Evolutionary conservation across 192 early-diverging fungal genomes (phyloP).

Genomic region (Polychytrium aggregatum): DNA sequence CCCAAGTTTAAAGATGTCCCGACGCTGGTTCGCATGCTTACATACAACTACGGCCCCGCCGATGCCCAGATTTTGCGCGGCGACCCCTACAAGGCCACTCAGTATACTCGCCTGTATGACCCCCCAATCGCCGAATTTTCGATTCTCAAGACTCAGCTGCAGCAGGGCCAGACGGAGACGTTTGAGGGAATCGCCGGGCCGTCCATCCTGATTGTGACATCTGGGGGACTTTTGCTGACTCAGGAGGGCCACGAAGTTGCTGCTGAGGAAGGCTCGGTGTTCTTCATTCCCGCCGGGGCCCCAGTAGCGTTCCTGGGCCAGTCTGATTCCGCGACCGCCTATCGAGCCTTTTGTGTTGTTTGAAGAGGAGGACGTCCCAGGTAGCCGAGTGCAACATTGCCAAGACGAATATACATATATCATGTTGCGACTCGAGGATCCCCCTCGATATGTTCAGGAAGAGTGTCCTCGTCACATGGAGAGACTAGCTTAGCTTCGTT

Average conservation of each 20-base stretch:
- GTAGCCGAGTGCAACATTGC: no score
- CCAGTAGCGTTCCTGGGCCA: slow-evolving; percentile 29
- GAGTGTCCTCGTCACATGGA: no score
- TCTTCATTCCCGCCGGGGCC: slow-evolving; percentile 60
- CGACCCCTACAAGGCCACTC: slow-evolving; percentile 37
- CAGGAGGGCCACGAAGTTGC: slow-evolving; percentile 4
- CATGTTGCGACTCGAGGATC: no score
- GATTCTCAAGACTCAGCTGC: slow-evolving; percentile 55
- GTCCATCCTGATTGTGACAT: slow-evolving; percentile 72
- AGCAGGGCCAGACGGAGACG: slow-evolving; percentile 31
- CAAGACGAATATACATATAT: no score
- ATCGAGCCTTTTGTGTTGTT: slow-evolving; percentile 23
- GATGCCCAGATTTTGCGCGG: slow-evolving; percentile 70
- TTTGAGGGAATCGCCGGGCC: slow-evolving; percentile 63
- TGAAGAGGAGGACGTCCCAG: no score
- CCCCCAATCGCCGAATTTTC: slow-evolving; percentile 96
- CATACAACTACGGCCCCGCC: slow-evolving; percentile 74
- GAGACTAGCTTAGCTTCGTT: no score
- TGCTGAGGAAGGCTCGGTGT: slow-evolving; percentile 59
- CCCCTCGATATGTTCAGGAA: no score
- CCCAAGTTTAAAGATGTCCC: slow-evolving; percentile 95
- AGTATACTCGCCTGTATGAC: slow-evolving; percentile 57
- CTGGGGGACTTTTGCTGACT: slow-evolving; percentile 44
- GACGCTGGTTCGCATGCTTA: slow-evolving; percentile 83
- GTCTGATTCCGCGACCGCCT: no score